Percentiles rank a stretch among this genome's conserved stretches.
These are phyloP conservation scores for Esteya vermicola DNA, from an alignment of 2,329 filamentous ascomycete genomes.

Conservation along the genomic window DNA sequence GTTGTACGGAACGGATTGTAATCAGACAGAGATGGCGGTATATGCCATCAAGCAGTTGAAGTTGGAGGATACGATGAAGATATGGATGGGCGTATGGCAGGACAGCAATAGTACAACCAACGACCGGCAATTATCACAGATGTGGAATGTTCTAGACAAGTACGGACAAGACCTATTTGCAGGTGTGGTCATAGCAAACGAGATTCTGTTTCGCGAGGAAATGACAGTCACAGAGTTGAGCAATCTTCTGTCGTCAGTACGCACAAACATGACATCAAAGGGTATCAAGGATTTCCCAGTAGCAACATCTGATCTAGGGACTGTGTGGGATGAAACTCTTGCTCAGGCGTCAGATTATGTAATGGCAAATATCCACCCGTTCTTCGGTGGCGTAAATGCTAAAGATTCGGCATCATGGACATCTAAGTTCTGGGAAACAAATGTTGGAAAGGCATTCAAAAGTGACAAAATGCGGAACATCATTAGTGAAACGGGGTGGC, in stretches of 20 bases:
- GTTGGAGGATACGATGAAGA: conserved; percentile 58
- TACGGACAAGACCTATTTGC: conserved; percentile 59
- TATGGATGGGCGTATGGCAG: conserved; percentile 94
- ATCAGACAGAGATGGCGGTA: conserved; percentile 88
- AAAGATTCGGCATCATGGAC: conserved; percentile 66
- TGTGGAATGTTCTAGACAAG: conserved; percentile 68
- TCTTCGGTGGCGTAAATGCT: conserved; percentile 70
- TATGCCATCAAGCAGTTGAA: conserved; percentile 64
- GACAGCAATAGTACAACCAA: conserved; percentile 76
- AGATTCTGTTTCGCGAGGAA: conserved; percentile 63
- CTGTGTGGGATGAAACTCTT: conserved; percentile 66
- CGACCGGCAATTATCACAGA: conserved; percentile 62
- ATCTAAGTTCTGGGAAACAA: conserved; percentile 60
- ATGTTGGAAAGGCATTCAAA: conserved; percentile 54
- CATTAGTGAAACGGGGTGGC: conserved; percentile 89
- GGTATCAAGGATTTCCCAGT: conserved; percentile 54
- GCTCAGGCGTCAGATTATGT: conserved; percentile 65
- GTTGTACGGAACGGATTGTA: conserved; percentile 92
- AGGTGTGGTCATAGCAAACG: conserved; percentile 70
- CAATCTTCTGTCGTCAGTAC: conserved; percentile 51
- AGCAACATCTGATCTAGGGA: conserved; percentile 77
- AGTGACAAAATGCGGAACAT: conserved; percentile 52
- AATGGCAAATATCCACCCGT: conserved; percentile 95
- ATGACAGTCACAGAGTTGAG: conserved; percentile 53
- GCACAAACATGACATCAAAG: conserved; percentile 54